Evolutionary conservation across 2,329 filamentous ascomycete genomes (phyloP).

Genomic region (Thielaviopsis musarum): DNA sequence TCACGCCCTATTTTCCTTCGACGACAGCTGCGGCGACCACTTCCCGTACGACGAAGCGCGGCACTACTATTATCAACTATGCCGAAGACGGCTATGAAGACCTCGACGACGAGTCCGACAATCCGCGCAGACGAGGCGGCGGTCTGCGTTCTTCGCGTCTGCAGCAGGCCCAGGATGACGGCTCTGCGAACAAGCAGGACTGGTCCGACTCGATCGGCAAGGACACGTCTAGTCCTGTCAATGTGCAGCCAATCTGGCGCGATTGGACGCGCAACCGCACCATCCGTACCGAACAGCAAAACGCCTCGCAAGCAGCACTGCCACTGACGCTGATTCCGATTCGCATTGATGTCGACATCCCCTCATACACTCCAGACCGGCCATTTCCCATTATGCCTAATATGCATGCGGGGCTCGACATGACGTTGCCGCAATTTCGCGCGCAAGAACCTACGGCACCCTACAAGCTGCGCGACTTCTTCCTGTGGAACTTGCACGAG

Average conservation of each 20-base stretch:
- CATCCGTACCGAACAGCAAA: constrained; percentile 40
- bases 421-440: constrained; percentile 61
- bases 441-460: constrained; percentile 63
- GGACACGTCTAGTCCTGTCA: constrained; percentile 60
- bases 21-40: constrained; percentile 41
- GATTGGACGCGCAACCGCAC: constrained; percentile 75
- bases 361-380: constrained; percentile 52
- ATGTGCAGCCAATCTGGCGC: constrained; percentile 79
- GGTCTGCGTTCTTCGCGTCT: constrained; percentile 62
- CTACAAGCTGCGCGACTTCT: constrained; percentile 85
- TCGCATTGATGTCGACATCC: constrained; percentile 86
- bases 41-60: constrained; percentile 85
- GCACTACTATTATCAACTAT: constrained; percentile 93
- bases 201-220: constrained; percentile 65
- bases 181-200: constrained; percentile 41
- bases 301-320: constrained; percentile 51
- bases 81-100: constrained; percentile 92
- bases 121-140: constrained; percentile 60
- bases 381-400: constrained; percentile 45
- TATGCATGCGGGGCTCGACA: constrained; percentile 36
- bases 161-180: constrained; percentile 36
- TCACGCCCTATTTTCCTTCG: constrained; percentile 67
- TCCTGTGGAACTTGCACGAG: constrained; percentile 95
- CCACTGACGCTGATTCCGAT: constrained; percentile 89
- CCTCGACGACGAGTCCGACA: constrained; percentile 54